A percentile compares a stretch with the other conserved stretches of the same genome.
These are phyloP conservation scores for Coemansia sp. DNA, from an alignment of 192 early-diverging fungal genomes.

Conservation along the genomic window DNA sequence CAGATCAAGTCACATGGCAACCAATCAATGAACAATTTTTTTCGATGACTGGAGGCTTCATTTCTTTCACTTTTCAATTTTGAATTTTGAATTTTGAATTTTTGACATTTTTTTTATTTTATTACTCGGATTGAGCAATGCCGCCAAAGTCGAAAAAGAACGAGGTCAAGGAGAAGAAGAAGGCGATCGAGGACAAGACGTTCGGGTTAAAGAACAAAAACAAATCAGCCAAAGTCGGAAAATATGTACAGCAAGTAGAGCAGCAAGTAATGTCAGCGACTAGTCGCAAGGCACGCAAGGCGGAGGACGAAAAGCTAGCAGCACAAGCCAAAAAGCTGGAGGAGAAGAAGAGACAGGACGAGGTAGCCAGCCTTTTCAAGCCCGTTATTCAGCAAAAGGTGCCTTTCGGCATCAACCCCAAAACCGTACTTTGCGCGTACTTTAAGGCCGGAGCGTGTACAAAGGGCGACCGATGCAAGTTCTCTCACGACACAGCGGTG, in stretches of 20 bases:
- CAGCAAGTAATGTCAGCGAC: constrained; percentile 70
- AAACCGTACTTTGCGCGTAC: constrained; percentile 88
- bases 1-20: constrained; percentile 9
- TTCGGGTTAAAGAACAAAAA: constrained; percentile 99
- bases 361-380: constrained; percentile 89
- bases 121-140: constrained; percentile 54
- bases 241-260: constrained; percentile 92
- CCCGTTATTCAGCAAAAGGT: constrained; percentile 91
- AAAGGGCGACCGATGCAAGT: constrained; percentile 94
- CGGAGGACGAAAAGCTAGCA: constrained; percentile 64
- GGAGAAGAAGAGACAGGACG: constrained; percentile 87
- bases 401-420: constrained; percentile 97
- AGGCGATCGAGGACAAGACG: constrained; percentile 93
- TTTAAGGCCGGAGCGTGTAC: constrained; percentile 92
- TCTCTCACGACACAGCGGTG: constrained; percentile 91
- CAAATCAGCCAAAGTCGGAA: constrained; percentile 86
- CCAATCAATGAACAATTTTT: background rate
- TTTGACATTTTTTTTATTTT: constrained; percentile 13
- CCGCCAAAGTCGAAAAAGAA: constrained; percentile 75
- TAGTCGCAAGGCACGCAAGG: constrained; percentile 57
- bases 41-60: background rate
- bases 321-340: constrained; percentile 69
- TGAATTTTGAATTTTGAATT: background rate
- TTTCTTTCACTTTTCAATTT: background rate
- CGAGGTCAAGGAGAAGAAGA: constrained; percentile 71